phyloP scores from a whole-genome alignment of 2,329 filamentous ascomycete species.

The Coniochaeta pulveracea region DNA sequence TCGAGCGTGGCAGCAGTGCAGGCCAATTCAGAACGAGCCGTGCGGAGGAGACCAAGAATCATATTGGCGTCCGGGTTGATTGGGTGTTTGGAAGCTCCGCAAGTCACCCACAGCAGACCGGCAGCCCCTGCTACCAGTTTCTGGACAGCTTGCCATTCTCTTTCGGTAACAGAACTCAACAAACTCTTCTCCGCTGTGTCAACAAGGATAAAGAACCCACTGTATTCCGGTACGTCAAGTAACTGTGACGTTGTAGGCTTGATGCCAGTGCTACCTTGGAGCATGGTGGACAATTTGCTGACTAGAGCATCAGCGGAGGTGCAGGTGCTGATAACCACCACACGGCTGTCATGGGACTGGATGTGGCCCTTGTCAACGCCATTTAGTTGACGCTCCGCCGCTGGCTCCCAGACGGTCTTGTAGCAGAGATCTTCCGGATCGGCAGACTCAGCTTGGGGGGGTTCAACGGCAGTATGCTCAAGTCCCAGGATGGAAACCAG shows the following conservation, averaged over 20 bases:
- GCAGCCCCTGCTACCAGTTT: conserved; percentile 11
- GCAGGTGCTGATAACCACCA: not conserved
- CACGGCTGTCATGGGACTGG: not conserved
- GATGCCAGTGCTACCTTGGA: conserved; percentile 8
- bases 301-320: not conserved
- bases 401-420: not conserved
- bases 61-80: not conserved
- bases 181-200: conserved; percentile 12
- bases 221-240: conserved; percentile 6
- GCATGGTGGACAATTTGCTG: conserved; percentile 4
- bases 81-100: not conserved
- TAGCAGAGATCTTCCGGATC: not conserved
- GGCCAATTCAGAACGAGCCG: conserved; percentile 1
- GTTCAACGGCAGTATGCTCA: not conserved
- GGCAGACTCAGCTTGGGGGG: not conserved
- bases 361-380: not conserved
- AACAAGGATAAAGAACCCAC: conserved; percentile 13
- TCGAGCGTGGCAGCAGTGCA: conserved; percentile 5
- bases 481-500: conserved; percentile 1
- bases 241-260: conserved; percentile 8
- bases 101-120: conserved; percentile 9
- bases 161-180: conserved; percentile 8
- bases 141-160: conserved; percentile 8
- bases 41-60: conserved; percentile 1
- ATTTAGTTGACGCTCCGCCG: not conserved